Evolutionary conservation across 2,329 filamentous ascomycete genomes (phyloP).

Genomic region (Boeremia exigua): DNA sequence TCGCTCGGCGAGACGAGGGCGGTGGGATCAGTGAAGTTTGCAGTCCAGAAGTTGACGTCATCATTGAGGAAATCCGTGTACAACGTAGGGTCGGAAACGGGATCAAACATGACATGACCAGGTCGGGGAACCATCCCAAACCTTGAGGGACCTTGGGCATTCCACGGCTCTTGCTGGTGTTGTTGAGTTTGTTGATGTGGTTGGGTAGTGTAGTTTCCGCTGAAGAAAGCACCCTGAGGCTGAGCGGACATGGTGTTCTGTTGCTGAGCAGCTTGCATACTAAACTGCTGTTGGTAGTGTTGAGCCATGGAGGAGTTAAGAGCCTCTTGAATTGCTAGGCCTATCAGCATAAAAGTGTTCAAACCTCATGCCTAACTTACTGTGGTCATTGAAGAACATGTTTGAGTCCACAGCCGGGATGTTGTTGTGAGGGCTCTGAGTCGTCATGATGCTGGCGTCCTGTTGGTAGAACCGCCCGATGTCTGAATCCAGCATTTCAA

Average conservation of each 20-base stretch:
- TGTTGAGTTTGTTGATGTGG: conserved; percentile 18
- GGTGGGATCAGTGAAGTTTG: conserved; percentile 35
- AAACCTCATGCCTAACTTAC: conserved; percentile 18
- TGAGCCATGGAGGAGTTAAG: conserved; percentile 32
- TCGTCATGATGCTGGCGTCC: conserved; percentile 30
- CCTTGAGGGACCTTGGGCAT: conserved; percentile 34
- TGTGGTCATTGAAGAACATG: conserved; percentile 34
- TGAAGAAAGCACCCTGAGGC: conserved; percentile 25
- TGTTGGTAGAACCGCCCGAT: conserved; percentile 38
- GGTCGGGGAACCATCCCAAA: conserved; percentile 36
- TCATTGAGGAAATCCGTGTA: conserved; percentile 26
- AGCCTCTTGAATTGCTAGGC: conserved; percentile 34
- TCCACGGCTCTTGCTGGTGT: conserved; percentile 42
- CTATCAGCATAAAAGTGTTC: conserved; percentile 19
- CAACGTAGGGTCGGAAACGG: conserved; percentile 34
- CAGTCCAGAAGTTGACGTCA: conserved; percentile 34
- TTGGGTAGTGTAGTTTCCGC: conserved; percentile 29
- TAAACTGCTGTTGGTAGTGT: conserved; percentile 30
- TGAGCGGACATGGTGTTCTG: conserved; percentile 26
- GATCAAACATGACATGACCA: conserved; percentile 40
- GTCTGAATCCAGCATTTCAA: conserved; percentile 42
- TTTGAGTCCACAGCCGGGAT: conserved; percentile 30
- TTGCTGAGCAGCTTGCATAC: conserved; percentile 21
- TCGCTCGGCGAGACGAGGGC: conserved; percentile 39
- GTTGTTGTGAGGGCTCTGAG: conserved; percentile 32